These are phyloP conservation scores for Chlorencoelia australis DNA, from an alignment of 2,329 filamentous ascomycete genomes.

Conservation along the genomic window DNA sequence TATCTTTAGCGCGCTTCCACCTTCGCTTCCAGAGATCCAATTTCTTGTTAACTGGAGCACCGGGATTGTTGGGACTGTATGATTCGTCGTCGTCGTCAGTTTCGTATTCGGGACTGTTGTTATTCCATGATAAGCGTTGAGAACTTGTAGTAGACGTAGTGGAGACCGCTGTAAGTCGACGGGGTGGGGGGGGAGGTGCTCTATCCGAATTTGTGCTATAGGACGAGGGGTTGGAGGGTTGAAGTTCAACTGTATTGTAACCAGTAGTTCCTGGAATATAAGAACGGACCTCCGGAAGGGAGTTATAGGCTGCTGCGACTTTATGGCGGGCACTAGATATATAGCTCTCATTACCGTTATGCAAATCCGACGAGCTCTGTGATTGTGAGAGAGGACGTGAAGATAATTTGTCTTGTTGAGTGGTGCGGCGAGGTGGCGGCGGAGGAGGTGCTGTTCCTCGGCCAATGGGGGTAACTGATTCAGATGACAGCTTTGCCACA, in stretches of 20 bases:
- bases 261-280: slow-evolving; percentile 18
- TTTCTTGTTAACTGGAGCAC: slow-evolving; percentile 47
- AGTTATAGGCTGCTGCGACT: slow-evolving; percentile 24
- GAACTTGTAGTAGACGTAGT: slow-evolving; percentile 6
- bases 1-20: slow-evolving; percentile 53
- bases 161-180: slow-evolving; percentile 10
- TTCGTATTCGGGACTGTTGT: slow-evolving; percentile 18
- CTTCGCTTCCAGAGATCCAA: slow-evolving; percentile 63
- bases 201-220: slow-evolving; percentile 7
- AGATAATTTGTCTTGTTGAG: slow-evolving; percentile 2
- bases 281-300: slow-evolving; percentile 24
- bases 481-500: slow-evolving; percentile 19
- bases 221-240: not conserved
- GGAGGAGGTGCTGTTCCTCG: slow-evolving; percentile 30
- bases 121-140: slow-evolving; percentile 13
- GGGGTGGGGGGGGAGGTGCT: slow-evolving; percentile 16
- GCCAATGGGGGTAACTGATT: slow-evolving; percentile 32
- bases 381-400: slow-evolving; percentile 22
- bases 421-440: slow-evolving; percentile 18
- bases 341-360: slow-evolving; percentile 18
- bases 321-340: slow-evolving; percentile 22
- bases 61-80: slow-evolving; percentile 8
- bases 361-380: slow-evolving; percentile 19
- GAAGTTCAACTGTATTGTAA: not conserved
- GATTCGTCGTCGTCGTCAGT: slow-evolving; percentile 23